These are phyloP conservation scores for Sedum album DNA, from an alignment of 164 flowering plant species.

Conservation along the genomic window DNA sequence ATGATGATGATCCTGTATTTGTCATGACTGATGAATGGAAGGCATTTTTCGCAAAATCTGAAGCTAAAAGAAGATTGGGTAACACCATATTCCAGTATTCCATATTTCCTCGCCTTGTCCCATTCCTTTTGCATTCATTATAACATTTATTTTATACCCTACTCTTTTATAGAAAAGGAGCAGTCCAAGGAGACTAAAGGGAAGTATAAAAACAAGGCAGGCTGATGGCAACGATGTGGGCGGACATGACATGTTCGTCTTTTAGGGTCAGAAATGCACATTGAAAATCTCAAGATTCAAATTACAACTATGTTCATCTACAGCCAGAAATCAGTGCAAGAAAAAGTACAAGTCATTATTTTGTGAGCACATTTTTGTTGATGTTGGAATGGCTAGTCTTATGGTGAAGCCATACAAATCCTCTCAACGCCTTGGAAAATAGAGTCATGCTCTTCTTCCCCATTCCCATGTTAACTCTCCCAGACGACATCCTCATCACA, in stretches of 20 bases:
- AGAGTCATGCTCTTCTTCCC: slow-evolving; percentile 50
- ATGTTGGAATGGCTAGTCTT: slow-evolving; percentile 12
- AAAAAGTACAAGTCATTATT: neutral
- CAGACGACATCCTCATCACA: slow-evolving; percentile 68
- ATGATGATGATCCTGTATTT: slow-evolving; percentile 42
- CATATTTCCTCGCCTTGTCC: neutral
- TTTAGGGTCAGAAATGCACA: neutral
- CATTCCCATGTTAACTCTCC: slow-evolving; percentile 82
- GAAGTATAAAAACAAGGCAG: too few relatives aligned
- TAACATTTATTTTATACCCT: too few relatives aligned
- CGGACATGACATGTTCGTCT: neutral
- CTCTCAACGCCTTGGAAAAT: slow-evolving; percentile 67
- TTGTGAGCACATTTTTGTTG: neutral
- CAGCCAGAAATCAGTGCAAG: neutral
- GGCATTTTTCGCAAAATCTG: slow-evolving; percentile 72
- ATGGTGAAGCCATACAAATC: slow-evolving; percentile 67
- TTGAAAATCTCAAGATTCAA: neutral
- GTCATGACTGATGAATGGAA: slow-evolving; percentile 74
- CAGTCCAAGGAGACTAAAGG: too few relatives aligned
- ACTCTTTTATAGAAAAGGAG: too few relatives aligned
- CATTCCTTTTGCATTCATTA: neutral
- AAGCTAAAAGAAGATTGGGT: slow-evolving; percentile 54
- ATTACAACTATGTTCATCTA: too few relatives aligned
- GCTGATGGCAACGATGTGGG: too few relatives aligned
- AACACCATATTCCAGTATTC: neutral